Evolutionary conservation across 106 monocot species (phyloP).

Genomic region (Acorus calamus): DNA sequence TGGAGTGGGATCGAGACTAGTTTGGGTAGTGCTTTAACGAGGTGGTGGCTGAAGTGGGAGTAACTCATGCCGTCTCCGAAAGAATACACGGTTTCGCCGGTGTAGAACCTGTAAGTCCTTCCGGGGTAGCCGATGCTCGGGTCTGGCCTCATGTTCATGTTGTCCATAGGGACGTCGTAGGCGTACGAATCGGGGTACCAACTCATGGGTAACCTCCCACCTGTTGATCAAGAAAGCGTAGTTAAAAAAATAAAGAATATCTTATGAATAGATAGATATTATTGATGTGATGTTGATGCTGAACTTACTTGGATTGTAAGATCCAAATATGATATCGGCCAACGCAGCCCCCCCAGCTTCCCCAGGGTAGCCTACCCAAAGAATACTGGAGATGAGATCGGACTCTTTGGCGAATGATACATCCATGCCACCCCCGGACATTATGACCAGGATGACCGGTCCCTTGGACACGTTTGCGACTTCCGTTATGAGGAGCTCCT

Average conservation of each 20-base stretch:
- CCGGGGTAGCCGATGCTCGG: conserved; percentile 64
- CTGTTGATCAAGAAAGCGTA: conserved; percentile 15
- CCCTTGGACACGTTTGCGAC: conserved; percentile 76
- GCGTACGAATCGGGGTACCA: conserved; percentile 84
- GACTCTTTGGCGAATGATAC: conserved; percentile 58
- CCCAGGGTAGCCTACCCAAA: conserved; percentile 96
- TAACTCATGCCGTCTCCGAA: conserved; percentile 95
- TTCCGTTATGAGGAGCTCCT: conserved; percentile 45
- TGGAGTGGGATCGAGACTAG: conserved; percentile 44
- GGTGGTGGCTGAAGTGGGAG: conserved; percentile 38
- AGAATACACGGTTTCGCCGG: conserved; percentile 56
- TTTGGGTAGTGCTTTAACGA: conserved; percentile 41
- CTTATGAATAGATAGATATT: background rate
- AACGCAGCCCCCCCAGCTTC: conserved; percentile 80
- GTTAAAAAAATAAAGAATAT: background rate
- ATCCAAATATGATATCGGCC: conserved; percentile 72
- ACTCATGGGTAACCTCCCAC: conserved; percentile 80
- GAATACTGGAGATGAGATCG: conserved; percentile 48
- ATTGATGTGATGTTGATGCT: background rate
- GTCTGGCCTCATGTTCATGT: conserved; percentile 92
- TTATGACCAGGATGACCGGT: conserved; percentile 79
- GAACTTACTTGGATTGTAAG: conserved; percentile 71
- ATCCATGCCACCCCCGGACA: conserved; percentile 91
- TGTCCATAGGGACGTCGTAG: conserved; percentile 67
- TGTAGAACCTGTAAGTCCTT: conserved; percentile 92